These are phyloP conservation scores for Jacaranda mimosifolia DNA, from an alignment of 257 asterid species.

Conservation along the genomic window DNA sequence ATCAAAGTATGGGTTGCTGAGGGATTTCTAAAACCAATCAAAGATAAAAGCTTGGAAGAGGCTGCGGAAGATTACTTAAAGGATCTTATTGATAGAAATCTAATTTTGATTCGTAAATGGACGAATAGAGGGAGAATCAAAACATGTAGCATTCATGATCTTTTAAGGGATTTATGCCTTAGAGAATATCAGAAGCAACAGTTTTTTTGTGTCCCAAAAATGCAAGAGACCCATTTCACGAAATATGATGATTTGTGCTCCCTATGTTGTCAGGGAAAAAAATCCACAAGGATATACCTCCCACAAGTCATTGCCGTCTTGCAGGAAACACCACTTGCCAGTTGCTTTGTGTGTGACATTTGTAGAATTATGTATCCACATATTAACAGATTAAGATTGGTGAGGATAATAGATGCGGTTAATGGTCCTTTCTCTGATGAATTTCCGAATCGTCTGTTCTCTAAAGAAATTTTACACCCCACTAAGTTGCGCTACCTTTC, in stretches of 20 bases:
- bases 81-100: neutral
- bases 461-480: neutral
- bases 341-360: neutral
- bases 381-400: neutral
- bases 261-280: neutral
- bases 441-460: no score
- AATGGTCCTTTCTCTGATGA: neutral
- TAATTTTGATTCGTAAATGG: neutral
- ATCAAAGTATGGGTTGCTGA: neutral
- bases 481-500: neutral
- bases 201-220: neutral
- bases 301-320: no score
- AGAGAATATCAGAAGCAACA: neutral
- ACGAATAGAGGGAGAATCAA: neutral
- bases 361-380: neutral
- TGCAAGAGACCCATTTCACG: neutral
- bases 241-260: neutral
- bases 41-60: neutral
- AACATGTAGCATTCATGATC: conserved; percentile 24
- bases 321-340: neutral
- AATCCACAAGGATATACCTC: no score
- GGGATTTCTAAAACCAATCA: neutral
- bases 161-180: conserved; percentile 17
- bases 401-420: neutral
- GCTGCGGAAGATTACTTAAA: neutral